Evolutionary conservation across 1,284 basidiomycete genomes (phyloP).

Genomic region (Ustilago lituana): DNA sequence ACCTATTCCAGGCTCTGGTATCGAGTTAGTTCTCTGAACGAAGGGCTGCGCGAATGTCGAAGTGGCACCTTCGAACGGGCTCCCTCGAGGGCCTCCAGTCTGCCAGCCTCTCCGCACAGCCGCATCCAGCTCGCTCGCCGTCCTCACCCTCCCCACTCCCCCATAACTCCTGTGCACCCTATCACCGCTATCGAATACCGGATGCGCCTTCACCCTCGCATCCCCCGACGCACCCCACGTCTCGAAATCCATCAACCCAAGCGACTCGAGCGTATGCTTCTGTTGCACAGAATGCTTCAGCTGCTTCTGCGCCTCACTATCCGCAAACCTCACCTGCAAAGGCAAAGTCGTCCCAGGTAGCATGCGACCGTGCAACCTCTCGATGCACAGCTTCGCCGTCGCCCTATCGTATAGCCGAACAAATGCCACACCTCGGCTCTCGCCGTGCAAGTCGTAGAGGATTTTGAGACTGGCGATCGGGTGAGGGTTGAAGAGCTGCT

Average conservation of each 20-base stretch:
- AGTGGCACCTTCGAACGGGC: neutral
- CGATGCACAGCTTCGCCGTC: slow-evolving; percentile 55
- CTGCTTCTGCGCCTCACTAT: slow-evolving; percentile 60
- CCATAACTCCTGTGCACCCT: too few species aligned
- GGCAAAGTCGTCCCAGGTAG: slow-evolving; percentile 46
- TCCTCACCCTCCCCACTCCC: slow-evolving; percentile 7
- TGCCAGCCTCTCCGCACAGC: neutral
- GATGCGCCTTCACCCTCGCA: too few species aligned
- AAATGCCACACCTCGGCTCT: slow-evolving; percentile 57
- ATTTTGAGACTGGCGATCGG: slow-evolving; percentile 56
- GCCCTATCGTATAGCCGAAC: slow-evolving; percentile 51
- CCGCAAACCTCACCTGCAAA: slow-evolving; percentile 59
- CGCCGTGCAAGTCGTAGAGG: slow-evolving; percentile 52
- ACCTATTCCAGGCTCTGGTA: neutral
- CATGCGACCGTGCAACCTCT: slow-evolving; percentile 49
- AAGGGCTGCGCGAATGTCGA: slow-evolving; percentile 3
- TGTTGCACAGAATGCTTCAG: slow-evolving; percentile 47
- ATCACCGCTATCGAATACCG: too few species aligned
- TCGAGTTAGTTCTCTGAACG: neutral
- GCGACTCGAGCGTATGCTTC: slow-evolving; percentile 44
- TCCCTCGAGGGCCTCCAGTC: too few species aligned
- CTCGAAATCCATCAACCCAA: slow-evolving; percentile 10
- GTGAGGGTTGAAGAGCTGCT: slow-evolving; percentile 59
- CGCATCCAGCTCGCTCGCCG: slow-evolving; percentile 17
- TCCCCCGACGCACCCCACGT: neutral